Base-by-base conservation (phyloP, 2,329 filamentous ascomycete species). In the Penicillium sclerotigenum region DNA sequence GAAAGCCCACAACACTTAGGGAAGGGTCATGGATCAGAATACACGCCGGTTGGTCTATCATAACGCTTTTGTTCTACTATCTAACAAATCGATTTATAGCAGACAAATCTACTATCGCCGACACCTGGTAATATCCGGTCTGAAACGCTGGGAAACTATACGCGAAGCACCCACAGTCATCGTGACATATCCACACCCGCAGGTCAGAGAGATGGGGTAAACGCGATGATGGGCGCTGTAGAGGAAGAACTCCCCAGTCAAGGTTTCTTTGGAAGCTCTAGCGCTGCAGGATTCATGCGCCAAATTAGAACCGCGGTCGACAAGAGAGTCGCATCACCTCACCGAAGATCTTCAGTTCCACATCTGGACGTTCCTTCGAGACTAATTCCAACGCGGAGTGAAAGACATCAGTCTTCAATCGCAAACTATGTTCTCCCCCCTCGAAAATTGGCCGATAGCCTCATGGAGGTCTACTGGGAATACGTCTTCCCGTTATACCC, bases 251-350 rank as follows among this genome's bases (percentile, higher is more conserved):
- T 64, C 11, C 59, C 62, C 22, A 77, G 70, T 0, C 70, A 75
- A 14, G 77, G 78, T 18, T 79, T 77, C 56, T 80, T 80, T 52
- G 77, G 78, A 0, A 79, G 72, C 57, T 79, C 77, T 16, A 80
- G 78, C 54, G 75, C 76, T 0, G 76, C 77, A 0, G 77, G 76
- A 2, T 80, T 80, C 46, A 79, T 78, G 28, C 72, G 71, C 1
- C 77, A 79, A 52, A 79, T 80, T 37, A 78, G 75, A 49, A 73
- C 70, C 1, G 77, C 76, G 0, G 75, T 79, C 1, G 75, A 79
- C 52, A 60, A 65, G 38, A 63, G 64, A 28, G 47, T 71, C 1
- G 54, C 57, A 1, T 67, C 66, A 2, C 65, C 65, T 8, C 42
- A 65, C 34, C 61, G 54, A 34, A 53, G 48, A 11, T 54, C 59